Percentiles rank a stretch among this genome's conserved stretches.
These are phyloP conservation scores for Xylaria acuta DNA, from an alignment of 495 filamentous ascomycete species.

Conservation along the genomic window DNA sequence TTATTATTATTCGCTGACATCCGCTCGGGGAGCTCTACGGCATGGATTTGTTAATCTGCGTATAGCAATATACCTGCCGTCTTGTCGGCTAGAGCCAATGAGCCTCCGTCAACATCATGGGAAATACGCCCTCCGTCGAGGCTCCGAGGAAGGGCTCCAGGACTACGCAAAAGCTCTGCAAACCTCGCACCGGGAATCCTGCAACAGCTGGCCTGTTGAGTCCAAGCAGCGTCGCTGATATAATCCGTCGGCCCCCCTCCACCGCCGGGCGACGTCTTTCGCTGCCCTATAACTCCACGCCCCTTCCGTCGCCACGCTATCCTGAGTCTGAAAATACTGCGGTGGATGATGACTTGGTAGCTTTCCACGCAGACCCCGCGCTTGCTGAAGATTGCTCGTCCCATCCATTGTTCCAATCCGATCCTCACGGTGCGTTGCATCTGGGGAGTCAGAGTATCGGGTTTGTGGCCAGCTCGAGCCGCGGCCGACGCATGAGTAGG, in stretches of 20 bases:
- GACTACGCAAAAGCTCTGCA: slow-evolving; percentile 54
- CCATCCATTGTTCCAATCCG: slow-evolving; percentile 33
- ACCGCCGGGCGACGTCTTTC: slow-evolving; percentile 40
- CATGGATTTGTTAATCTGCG: slow-evolving; percentile 51
- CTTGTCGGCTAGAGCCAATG: slow-evolving; percentile 32
- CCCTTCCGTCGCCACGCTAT: slow-evolving; percentile 30
- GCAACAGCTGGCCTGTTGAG: slow-evolving; percentile 54
- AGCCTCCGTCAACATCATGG: slow-evolving; percentile 44
- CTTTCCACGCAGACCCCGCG: not conserved
- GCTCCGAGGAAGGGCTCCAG: slow-evolving; percentile 42
- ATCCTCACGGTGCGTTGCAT: slow-evolving; percentile 28
- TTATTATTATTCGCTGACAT: slow-evolving; percentile 29
- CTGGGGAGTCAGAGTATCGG: slow-evolving; percentile 30
- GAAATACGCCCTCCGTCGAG: slow-evolving; percentile 54
- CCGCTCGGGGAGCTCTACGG: slow-evolving; percentile 34
- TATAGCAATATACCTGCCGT: slow-evolving; percentile 46
- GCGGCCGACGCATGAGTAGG: slow-evolving; percentile 29
- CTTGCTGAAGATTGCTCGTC: slow-evolving; percentile 27
- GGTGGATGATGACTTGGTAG: not conserved
- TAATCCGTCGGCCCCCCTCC: slow-evolving; percentile 23
- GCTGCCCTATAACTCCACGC: slow-evolving; percentile 31
- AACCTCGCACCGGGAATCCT: slow-evolving; percentile 53
- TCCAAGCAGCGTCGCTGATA: slow-evolving; percentile 43
- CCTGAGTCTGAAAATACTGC: slow-evolving; percentile 10
- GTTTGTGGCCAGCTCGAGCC: slow-evolving; percentile 14